Conservation (phyloP, 2,329 filamentous ascomycete genomes). For the Metarhizium anisopliae region DNA sequence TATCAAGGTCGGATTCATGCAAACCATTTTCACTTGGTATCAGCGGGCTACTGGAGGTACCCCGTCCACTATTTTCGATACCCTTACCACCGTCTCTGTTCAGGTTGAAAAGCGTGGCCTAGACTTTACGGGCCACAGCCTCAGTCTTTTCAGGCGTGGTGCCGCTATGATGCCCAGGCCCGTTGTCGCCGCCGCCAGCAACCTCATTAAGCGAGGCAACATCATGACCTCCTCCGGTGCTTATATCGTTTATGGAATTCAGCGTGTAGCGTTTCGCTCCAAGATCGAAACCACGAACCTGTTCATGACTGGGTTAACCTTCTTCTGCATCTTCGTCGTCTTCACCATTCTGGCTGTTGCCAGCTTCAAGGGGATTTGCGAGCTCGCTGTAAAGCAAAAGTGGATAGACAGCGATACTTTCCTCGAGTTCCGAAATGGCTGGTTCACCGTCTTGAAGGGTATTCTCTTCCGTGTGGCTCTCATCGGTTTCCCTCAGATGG, state of each 20-base stretch:
- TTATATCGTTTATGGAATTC: conserved; percentile 67
- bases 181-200: conserved; percentile 21
- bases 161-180: conserved; percentile 40
- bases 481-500: conserved; percentile 87
- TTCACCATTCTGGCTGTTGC: conserved; percentile 64
- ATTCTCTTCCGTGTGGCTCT: conserved; percentile 86
- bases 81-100: conserved; percentile 68
- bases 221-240: conserved; percentile 44
- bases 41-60: conserved; percentile 86
- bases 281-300: conserved; percentile 86
- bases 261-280: conserved; percentile 69
- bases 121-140: conserved; percentile 26
- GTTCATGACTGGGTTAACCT: conserved; percentile 83
- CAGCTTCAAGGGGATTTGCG: conserved; percentile 73
- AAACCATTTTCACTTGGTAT: conserved; percentile 89
- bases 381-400: conserved; percentile 62
- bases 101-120: conserved; percentile 61
- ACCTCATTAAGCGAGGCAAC: conserved; percentile 45
- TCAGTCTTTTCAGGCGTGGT: conserved; percentile 45
- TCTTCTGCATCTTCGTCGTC: conserved; percentile 79
- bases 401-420: conserved; percentile 83
- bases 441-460: conserved; percentile 86
- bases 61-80: conserved; percentile 69
- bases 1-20: conserved; percentile 78
- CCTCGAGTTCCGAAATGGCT: conserved; percentile 87